These are phyloP conservation scores for Domatiomyces catenatus DNA, from an alignment of 2,329 filamentous ascomycete species.

Conservation along the genomic window DNA sequence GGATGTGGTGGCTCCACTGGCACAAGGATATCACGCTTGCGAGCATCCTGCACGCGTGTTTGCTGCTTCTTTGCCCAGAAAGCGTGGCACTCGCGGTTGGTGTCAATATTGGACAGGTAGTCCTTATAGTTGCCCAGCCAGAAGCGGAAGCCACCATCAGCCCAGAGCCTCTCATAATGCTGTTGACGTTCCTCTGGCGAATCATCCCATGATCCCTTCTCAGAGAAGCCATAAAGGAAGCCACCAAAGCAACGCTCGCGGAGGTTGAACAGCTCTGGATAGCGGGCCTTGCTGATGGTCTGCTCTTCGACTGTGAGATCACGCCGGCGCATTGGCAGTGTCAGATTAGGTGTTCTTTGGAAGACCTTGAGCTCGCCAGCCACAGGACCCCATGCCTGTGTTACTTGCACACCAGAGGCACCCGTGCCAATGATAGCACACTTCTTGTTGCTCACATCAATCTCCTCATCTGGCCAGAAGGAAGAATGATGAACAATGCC, in stretches of 20 bases:
- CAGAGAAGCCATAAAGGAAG: conserved; percentile 43
- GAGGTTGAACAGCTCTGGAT: conserved; percentile 10
- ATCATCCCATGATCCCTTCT: conserved; percentile 30
- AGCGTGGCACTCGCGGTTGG: conserved; percentile 39
- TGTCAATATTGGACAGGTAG: conserved; percentile 29
- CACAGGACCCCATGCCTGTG: conserved; percentile 42
- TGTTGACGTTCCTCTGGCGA: conserved; percentile 23
- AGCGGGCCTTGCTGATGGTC: conserved; percentile 29
- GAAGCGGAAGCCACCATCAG: conserved; percentile 43
- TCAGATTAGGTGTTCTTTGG: conserved; percentile 52
- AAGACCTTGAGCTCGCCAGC: conserved; percentile 37
- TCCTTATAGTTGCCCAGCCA: conserved; percentile 41
- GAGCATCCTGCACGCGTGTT: conserved; percentile 35
- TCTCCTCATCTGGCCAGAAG: conserved; percentile 41
- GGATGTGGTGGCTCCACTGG: conserved; percentile 38
- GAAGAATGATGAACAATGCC: conserved; percentile 45
- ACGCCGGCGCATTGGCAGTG: conserved; percentile 44
- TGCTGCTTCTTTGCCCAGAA: conserved; percentile 42
- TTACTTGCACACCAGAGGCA: conserved; percentile 48
- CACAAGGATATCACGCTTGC: conserved; percentile 37
- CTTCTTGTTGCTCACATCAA: conserved; percentile 43
- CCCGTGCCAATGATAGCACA: conserved; percentile 51
- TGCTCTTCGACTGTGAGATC: conserved; percentile 34
- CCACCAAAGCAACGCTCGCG: conserved; percentile 28
- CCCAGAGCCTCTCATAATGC: conserved; percentile 36